Conservation (phyloP, 208 protist genomes). For the Polymyxa betae region DNA sequence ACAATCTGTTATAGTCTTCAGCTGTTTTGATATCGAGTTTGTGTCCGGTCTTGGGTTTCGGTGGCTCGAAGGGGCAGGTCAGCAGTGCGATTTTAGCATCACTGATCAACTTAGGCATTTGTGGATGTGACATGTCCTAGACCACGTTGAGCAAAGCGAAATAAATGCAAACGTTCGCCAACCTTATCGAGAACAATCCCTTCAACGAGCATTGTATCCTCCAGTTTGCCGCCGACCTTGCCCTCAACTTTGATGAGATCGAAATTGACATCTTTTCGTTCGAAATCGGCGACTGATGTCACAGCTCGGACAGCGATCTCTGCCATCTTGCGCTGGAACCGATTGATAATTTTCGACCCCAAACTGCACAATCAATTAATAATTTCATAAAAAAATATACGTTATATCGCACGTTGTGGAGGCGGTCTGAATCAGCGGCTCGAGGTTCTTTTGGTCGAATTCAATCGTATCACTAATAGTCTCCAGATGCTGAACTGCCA, state of each 20-base stretch:
- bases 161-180: conserved; percentile 81
- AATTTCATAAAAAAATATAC: neutral
- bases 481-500: conserved; percentile 89
- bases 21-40: conserved; percentile 89
- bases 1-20: conserved; percentile 80
- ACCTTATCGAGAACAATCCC: conserved; percentile 99
- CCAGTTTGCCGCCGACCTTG: conserved; percentile 90
- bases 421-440: conserved; percentile 91
- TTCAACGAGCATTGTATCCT: conserved; percentile 95
- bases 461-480: conserved; percentile 81
- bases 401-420: conserved; percentile 9
- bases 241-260: conserved; percentile 99
- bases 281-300: conserved; percentile 96
- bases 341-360: conserved; percentile 83
- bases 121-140: conserved; percentile 44
- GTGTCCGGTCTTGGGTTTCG: conserved; percentile 99
- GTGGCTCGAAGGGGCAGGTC: conserved; percentile 99
- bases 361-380: neutral
- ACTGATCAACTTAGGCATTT: conserved; percentile 82
- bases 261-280: conserved; percentile 98
- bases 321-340: conserved; percentile 91
- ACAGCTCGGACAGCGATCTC: conserved; percentile 98
- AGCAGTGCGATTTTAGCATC: conserved; percentile 99
- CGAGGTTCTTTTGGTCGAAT: conserved; percentile 61
- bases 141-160: neutral